Evolutionary conservation across 192 early-diverging fungal species (phyloP).

Genomic region (Paraglomus occultum): DNA sequence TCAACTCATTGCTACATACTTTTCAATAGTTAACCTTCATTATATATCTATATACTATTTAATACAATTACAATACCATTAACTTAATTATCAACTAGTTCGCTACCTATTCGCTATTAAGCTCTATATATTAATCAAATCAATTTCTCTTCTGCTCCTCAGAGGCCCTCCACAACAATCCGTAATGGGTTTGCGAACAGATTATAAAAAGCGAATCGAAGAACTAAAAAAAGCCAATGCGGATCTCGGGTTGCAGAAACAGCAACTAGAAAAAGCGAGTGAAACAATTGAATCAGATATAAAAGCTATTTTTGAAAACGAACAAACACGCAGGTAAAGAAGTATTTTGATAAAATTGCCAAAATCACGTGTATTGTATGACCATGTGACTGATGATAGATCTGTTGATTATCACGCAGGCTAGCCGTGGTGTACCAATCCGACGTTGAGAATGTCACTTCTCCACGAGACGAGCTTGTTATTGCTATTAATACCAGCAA

Average conservation of each 20-base stretch:
- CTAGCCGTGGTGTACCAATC: constrained; percentile 17
- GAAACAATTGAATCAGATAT: constrained; percentile 9
- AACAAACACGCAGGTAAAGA: background rate
- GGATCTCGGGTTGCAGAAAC: constrained; percentile 6
- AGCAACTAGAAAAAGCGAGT: constrained; percentile 10
- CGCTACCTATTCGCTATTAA: background rate
- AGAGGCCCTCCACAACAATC: background rate
- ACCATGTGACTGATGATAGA: background rate
- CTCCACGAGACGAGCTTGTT: background rate
- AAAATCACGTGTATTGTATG: background rate
- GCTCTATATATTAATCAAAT: background rate
- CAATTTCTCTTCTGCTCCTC: background rate
- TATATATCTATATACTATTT: background rate
- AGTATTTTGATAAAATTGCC: too few relatives aligned
- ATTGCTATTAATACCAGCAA: constrained; percentile 10
- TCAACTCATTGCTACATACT: background rate
- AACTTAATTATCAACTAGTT: background rate
- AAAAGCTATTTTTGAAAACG: constrained; percentile 21
- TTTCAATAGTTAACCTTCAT: background rate
- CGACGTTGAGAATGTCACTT: constrained; percentile 5
- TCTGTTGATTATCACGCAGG: background rate
- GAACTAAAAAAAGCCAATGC: constrained; percentile 20
- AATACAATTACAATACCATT: background rate
- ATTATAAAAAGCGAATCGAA: constrained; percentile 17
- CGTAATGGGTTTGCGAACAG: background rate